Conservation (phyloP, 371 early-diverging fungal species). For the Actinomucor elegans region DNA sequence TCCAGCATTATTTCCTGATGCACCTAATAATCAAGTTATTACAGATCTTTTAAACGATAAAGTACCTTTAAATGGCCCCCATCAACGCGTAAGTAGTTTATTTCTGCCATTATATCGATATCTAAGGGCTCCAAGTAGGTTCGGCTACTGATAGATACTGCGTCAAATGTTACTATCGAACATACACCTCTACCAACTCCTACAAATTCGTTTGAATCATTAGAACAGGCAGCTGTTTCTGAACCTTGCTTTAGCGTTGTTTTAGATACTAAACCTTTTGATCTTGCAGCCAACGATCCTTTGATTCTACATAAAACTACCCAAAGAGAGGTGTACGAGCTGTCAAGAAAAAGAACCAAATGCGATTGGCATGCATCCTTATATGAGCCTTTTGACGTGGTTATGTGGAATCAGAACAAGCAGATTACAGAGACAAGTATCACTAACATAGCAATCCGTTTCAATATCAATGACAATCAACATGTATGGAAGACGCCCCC, state of each 20-base stretch:
- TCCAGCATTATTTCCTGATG: conserved; percentile 16
- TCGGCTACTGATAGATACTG: conserved; percentile 42
- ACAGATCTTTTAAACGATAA: conserved; percentile 18
- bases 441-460: conserved; percentile 58
- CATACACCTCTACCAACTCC: conserved; percentile 31
- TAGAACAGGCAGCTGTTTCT: conserved; percentile 15
- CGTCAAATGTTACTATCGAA: conserved; percentile 39
- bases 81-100: conserved; percentile 35
- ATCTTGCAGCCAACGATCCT: conserved; percentile 27
- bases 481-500: conserved; percentile 51
- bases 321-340: conserved; percentile 49
- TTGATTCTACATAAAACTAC: conserved; percentile 63
- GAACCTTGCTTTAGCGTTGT: conserved; percentile 19
- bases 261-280: conserved; percentile 38
- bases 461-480: conserved; percentile 5
- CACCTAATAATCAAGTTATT: conserved; percentile 38
- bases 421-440: conserved; percentile 63
- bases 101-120: no score
- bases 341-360: conserved; percentile 41
- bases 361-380: conserved; percentile 29
- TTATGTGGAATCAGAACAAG: conserved; percentile 48
- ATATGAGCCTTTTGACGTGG: conserved; percentile 52
- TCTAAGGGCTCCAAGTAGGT: conserved; percentile 32
- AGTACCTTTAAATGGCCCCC: conserved; percentile 25
- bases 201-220: neutral